Conservation (phyloP, 2,329 filamentous ascomycete genomes). For the Hymenoscyphus occultus region DNA sequence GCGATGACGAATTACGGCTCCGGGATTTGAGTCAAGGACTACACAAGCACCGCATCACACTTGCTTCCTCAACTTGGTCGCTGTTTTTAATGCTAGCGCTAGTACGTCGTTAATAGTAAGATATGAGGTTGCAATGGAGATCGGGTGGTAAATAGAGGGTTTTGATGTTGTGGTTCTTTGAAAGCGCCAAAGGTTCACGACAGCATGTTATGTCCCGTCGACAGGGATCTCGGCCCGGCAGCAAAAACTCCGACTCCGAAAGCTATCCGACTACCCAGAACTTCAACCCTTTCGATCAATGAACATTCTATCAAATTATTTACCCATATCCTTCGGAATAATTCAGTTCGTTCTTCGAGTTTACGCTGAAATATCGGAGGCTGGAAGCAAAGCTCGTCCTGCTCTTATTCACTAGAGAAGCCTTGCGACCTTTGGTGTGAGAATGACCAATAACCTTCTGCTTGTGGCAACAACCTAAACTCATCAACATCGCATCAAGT, state of each 20-base stretch:
- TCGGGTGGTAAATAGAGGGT: not conserved
- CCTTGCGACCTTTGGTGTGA: too few relatives aligned
- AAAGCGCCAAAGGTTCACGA: slow-evolving; percentile 8
- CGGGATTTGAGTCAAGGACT: not conserved
- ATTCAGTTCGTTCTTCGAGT: too few relatives aligned
- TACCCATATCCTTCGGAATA: too few relatives aligned
- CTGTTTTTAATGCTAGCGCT: not conserved
- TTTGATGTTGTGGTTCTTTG: not conserved
- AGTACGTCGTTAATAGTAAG: not conserved
- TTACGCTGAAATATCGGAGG: too few relatives aligned
- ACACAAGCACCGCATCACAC: not conserved
- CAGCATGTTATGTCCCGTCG: slow-evolving; percentile 8
- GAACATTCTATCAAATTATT: too few relatives aligned
- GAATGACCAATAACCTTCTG: not conserved
- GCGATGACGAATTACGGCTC: not conserved
- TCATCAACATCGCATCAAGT: not conserved
- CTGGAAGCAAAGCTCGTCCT: too few relatives aligned
- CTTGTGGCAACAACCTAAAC: not conserved
- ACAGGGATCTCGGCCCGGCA: not conserved
- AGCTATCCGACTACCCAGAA: too few relatives aligned
- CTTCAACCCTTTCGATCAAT: too few relatives aligned
- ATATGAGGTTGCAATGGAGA: not conserved
- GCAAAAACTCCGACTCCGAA: not conserved
- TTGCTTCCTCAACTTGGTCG: not conserved
- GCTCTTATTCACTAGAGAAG: too few relatives aligned